These are phyloP conservation scores for Penicillium expansum DNA, from an alignment of 2,329 filamentous ascomycete species.

Conservation along the genomic window DNA sequence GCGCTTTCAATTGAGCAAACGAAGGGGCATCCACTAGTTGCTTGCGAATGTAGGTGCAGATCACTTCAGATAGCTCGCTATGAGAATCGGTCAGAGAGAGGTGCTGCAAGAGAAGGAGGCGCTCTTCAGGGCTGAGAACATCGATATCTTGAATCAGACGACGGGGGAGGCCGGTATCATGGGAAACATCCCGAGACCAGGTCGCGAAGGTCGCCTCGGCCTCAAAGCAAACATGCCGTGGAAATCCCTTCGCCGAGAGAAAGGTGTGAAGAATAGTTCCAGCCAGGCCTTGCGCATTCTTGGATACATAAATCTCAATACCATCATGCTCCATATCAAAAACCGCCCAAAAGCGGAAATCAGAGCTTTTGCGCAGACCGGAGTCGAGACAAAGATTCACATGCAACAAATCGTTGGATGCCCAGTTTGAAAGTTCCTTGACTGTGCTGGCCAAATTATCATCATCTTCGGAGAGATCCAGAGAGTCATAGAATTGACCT, in stretches of 20 bases:
- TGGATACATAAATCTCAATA: slow-evolving; percentile 44
- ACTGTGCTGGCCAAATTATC: slow-evolving; percentile 26
- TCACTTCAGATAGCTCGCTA: slow-evolving; percentile 27
- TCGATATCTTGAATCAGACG: slow-evolving; percentile 45
- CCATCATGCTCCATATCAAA: slow-evolving; percentile 37
- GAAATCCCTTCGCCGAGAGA: slow-evolving; percentile 42
- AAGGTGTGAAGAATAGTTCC: slow-evolving; percentile 49
- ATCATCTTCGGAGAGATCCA: slow-evolving; percentile 20
- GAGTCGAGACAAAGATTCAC: slow-evolving; percentile 43
- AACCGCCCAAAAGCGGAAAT: slow-evolving; percentile 44
- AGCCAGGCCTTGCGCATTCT: slow-evolving; percentile 43
- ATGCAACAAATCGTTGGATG: slow-evolving; percentile 27
- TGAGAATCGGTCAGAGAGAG: slow-evolving; percentile 31
- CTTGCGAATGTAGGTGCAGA: slow-evolving; percentile 35
- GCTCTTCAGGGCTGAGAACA: slow-evolving; percentile 43
- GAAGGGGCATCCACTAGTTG: slow-evolving; percentile 41
- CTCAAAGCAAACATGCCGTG: slow-evolving; percentile 41
- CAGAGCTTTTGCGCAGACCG: slow-evolving; percentile 38
- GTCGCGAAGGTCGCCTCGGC: slow-evolving; percentile 39
- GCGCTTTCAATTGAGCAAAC: slow-evolving; percentile 39
- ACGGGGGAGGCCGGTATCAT: slow-evolving; percentile 33
- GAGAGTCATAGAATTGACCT: slow-evolving; percentile 30
- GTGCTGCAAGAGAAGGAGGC: slow-evolving; percentile 41
- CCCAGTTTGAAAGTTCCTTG: slow-evolving; percentile 32
- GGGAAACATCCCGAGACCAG: slow-evolving; percentile 34